Base-by-base conservation (phyloP, 306 rosid genomes). In the Sphenostylis stenocarpa region DNA sequence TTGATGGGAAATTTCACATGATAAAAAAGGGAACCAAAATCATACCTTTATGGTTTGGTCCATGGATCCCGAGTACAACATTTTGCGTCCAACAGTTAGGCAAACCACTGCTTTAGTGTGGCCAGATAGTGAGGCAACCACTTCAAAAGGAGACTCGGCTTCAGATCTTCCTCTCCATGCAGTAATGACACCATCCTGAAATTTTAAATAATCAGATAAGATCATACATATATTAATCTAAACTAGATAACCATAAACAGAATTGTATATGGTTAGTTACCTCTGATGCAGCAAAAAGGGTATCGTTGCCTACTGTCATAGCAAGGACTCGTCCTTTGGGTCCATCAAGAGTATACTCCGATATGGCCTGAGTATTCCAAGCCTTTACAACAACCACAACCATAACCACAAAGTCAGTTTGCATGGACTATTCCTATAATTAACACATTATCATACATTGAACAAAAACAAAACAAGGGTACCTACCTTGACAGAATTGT, bases 301-400 rank as follows among this genome's bases (percentile, higher is more conserved):
- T 79, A 29, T 81, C 78, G 3, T 81, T 63, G 53, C 56, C 82
- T 49, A 75, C 77, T 68, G 9, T 66, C 87, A 87, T 63, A 9
- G 88, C 39, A 57, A 73, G 60, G 31, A 80, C 81, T 73, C 23
- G 83, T 6, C 85, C 85, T 62, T 36, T 45, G 6, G 86, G 90
- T 41, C 89, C 89, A 52, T 76, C 55, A 2, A 88, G 85, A 66
- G 48, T 70, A 48, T 65, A 76, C 38, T 70, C 82, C 0, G 77
- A 67, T 28, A 41, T 29, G 23, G 77, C 70, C 11, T 81, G 55
- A 56, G 26, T 81, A 80, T 90, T 85, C 81, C 87, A 86, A 8
- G 88, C 89, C 92, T 87, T 39, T 76, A 82, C 17, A 67, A 73
- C 12, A 57, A 49, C n/a, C n/a, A n/a, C n/a, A n/a, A n/a, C 52